These are phyloP conservation scores for Yamadazyma phyllophila DNA, from an alignment of 805 yeast genomes.

Conservation along the genomic window DNA sequence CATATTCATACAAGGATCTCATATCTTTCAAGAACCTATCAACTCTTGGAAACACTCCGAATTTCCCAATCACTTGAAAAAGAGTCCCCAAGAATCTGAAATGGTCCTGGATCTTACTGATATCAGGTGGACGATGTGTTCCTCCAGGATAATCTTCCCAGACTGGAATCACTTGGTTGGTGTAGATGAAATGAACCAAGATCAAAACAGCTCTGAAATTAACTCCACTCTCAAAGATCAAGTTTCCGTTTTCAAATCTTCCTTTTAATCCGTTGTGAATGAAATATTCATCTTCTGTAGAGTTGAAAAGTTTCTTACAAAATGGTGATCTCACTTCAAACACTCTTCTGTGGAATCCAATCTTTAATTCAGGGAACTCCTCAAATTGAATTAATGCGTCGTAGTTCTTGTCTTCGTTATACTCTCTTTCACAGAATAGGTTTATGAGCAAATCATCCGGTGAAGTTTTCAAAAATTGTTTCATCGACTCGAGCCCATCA, in stretches of 20 bases:
- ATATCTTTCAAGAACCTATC: slow-evolving; percentile 17
- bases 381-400: slow-evolving; percentile 34
- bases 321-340: slow-evolving; percentile 30
- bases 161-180: slow-evolving; percentile 42
- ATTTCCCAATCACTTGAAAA: slow-evolving; percentile 22
- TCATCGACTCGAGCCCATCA: not conserved
- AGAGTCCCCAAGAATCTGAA: slow-evolving; percentile 23
- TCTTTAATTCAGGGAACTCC: slow-evolving; percentile 17
- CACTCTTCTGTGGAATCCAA: slow-evolving; percentile 38
- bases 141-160: slow-evolving; percentile 42
- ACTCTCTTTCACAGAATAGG: not conserved
- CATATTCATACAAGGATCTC: slow-evolving; percentile 15
- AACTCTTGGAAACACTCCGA: slow-evolving; percentile 24
- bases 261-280: slow-evolving; percentile 26
- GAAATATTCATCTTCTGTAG: slow-evolving; percentile 20
- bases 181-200: slow-evolving; percentile 47
- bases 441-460: not conserved
- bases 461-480: not conserved
- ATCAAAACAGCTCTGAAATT: slow-evolving; percentile 40
- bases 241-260: slow-evolving; percentile 12
- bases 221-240: slow-evolving; percentile 22
- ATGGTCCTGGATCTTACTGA: slow-evolving; percentile 26
- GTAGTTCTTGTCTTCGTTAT: slow-evolving; percentile 25
- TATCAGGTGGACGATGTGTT: slow-evolving; percentile 26
- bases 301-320: slow-evolving; percentile 22